Base-by-base conservation (phyloP, 208 protist species). In the Phytomonas sp. region DNA sequence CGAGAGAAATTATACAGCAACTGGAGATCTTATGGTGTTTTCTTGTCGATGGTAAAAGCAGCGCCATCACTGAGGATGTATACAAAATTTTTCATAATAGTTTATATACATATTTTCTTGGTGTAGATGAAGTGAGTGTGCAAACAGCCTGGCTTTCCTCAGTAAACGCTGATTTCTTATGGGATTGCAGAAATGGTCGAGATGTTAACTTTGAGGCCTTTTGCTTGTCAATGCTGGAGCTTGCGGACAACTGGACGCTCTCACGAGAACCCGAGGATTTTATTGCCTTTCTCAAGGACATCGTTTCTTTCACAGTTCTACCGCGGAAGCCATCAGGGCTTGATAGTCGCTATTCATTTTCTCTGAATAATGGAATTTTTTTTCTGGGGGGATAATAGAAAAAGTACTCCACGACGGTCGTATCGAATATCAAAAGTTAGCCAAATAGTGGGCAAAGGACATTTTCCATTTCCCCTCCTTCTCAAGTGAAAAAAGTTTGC, bases 241-340 rank as follows among this genome's bases (percentile, higher is more conserved):
- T 92, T 20, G 86, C 80, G 0, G 89, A 94, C 46, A 94, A 94
- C 60, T 94, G 86, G 85, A 85, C 82, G 0, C 68, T 33, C 11
- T 74, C 76, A 31, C 65, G 89, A 15, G 60, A 70, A 5, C 40
- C 73, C 0, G 60, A 75, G 0, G 84, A 90, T 60, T 89, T 76
- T 67, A 77, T 80, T 56, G 1, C 8, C 20, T 56, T 56, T 56
- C 20, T 56, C 5, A 56, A 56, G 28, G 68, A 73, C 36, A 73
- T 71, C 9, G 67, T 66, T 17, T 66, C 65, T 15, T 75, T 60
- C 60, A 30, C 60, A 1, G 36, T 32, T 23, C 59, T 28, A 28
- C 28, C 8, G 13, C 33, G 8, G n/a, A n/a, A 56, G 61, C 33
- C 32, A 29, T 60, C 17, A 26, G 26, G 51, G 32, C 32, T 15